These are phyloP conservation scores for Medicago ruthenica DNA, from an alignment of 306 rosid species.

Conservation along the genomic window DNA sequence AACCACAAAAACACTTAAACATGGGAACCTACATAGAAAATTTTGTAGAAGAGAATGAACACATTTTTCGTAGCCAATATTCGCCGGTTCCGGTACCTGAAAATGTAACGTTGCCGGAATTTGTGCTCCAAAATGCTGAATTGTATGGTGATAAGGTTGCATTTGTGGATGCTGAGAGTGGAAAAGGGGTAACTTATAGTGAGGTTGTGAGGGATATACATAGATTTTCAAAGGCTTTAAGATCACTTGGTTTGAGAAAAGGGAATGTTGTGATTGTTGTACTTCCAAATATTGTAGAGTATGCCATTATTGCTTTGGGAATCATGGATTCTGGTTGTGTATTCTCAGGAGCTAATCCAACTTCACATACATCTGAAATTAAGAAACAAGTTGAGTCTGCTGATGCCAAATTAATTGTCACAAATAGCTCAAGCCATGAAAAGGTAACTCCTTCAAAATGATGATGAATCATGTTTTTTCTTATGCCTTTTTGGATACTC, in stretches of 20 bases:
- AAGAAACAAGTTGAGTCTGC: slow-evolving; percentile 77
- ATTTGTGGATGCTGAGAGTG: slow-evolving; percentile 79
- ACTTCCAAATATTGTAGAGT: slow-evolving; percentile 86
- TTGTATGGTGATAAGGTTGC: slow-evolving; percentile 74
- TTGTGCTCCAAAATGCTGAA: slow-evolving; percentile 73
- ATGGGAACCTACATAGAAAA: slow-evolving; percentile 53
- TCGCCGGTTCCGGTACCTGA: slow-evolving; percentile 68
- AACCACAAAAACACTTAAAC: background rate
- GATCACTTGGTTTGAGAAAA: slow-evolving; percentile 73
- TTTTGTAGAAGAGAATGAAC: slow-evolving; percentile 53
- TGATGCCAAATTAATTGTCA: slow-evolving; percentile 75
- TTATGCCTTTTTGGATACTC: no score
- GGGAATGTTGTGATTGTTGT: slow-evolving; percentile 83
- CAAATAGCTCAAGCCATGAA: slow-evolving; percentile 60
- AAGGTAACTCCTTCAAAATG: slow-evolving; percentile 60
- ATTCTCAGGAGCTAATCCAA: slow-evolving; percentile 86
- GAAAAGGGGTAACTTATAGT: slow-evolving; percentile 64
- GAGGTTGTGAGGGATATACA: slow-evolving; percentile 66
- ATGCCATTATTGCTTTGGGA: slow-evolving; percentile 78
- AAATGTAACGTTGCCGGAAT: slow-evolving; percentile 75
- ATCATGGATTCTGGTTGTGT: slow-evolving; percentile 89
- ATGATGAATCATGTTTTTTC: background rate
- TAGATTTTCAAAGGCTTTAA: slow-evolving; percentile 79
- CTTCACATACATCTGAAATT: slow-evolving; percentile 76
- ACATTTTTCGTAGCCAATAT: slow-evolving; percentile 64